Percentiles rank a stretch among this genome's conserved stretches.
phyloP scores from a whole-genome alignment of 805 yeast genomes.

The Yarrowia sp. region DNA sequence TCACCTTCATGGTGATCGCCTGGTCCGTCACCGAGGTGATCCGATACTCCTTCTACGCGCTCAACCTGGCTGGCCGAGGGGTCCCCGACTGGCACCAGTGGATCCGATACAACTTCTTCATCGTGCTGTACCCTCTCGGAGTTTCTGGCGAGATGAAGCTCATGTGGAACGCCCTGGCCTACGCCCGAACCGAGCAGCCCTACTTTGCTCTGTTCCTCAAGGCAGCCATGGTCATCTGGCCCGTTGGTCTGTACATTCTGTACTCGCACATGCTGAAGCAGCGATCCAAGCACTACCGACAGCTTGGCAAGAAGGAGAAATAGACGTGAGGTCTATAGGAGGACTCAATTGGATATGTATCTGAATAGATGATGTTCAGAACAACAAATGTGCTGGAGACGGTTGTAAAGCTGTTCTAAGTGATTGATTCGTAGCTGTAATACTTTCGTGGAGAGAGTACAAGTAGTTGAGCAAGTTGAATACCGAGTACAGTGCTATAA shows the following conservation, averaged over 20 bases:
- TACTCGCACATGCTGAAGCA: conserved; percentile 87
- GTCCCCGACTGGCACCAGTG: conserved; percentile 62
- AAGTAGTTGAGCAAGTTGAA: no score
- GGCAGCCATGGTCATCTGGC: conserved; percentile 60
- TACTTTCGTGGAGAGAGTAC: no score
- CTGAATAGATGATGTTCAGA: background rate
- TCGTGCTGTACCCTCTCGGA: conserved; percentile 84
- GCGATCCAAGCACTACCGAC: conserved; percentile 43
- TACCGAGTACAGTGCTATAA: no score
- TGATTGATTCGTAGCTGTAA: no score
- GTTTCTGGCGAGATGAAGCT: conserved; percentile 79
- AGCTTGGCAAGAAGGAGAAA: background rate
- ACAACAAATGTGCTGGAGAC: no score
- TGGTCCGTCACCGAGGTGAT: conserved; percentile 96
- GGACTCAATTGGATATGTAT: no score
- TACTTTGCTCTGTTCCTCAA: conserved; percentile 56
- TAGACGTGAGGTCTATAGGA: background rate
- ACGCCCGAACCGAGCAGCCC: conserved; percentile 50
- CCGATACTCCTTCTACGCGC: conserved; percentile 84
- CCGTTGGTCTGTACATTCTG: conserved; percentile 83
- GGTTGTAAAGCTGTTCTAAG: no score
- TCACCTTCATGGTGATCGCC: conserved; percentile 66
- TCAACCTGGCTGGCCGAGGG: conserved; percentile 51
- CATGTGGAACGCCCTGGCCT: conserved; percentile 66
- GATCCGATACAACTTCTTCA: conserved; percentile 80